These are phyloP conservation scores for Artomyces pyxidatus DNA, from an alignment of 768 basidiomycete genomes.

Conservation along the genomic window DNA sequence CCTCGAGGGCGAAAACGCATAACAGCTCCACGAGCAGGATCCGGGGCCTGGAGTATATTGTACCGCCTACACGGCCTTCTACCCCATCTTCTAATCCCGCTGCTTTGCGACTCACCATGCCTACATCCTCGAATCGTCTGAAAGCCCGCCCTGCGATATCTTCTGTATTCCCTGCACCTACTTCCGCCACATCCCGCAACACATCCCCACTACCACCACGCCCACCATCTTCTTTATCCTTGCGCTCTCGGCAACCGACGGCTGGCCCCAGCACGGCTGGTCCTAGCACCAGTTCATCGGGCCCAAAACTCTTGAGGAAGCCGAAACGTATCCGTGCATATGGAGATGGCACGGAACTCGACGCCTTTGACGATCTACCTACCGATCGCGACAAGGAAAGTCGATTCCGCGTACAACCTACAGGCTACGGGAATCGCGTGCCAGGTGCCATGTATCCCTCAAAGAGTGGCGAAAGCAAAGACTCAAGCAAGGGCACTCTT, in stretches of 20 bases:
- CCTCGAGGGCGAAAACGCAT: conserved; percentile 69
- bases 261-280: conserved; percentile 13
- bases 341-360: conserved; percentile 87
- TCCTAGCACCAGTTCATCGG: conserved; percentile 35
- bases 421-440: conserved; percentile 54
- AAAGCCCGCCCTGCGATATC: conserved; percentile 71
- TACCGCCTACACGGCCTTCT: conserved; percentile 71
- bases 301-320: conserved; percentile 60
- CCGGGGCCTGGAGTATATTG: conserved; percentile 48
- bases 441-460: conserved; percentile 42
- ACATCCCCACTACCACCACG: conserved; percentile 49
- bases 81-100: conserved; percentile 74
- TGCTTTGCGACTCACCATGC: conserved; percentile 81
- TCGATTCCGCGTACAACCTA: conserved; percentile 68
- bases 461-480: conserved; percentile 30
- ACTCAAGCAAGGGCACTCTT: conserved; percentile 46
- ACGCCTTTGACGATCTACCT: conserved; percentile 79
- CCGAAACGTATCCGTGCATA: conserved; percentile 73
- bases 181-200: conserved; percentile 35
- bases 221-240: conserved; percentile 49
- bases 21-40: conserved; percentile 59
- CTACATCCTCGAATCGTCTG: conserved; percentile 61
- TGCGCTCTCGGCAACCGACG: conserved; percentile 28
- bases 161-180: conserved; percentile 55
- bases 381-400: conserved; percentile 80